Conservation (phyloP, 2,329 filamentous ascomycete species). For the Apiospora saccharicola region DNA sequence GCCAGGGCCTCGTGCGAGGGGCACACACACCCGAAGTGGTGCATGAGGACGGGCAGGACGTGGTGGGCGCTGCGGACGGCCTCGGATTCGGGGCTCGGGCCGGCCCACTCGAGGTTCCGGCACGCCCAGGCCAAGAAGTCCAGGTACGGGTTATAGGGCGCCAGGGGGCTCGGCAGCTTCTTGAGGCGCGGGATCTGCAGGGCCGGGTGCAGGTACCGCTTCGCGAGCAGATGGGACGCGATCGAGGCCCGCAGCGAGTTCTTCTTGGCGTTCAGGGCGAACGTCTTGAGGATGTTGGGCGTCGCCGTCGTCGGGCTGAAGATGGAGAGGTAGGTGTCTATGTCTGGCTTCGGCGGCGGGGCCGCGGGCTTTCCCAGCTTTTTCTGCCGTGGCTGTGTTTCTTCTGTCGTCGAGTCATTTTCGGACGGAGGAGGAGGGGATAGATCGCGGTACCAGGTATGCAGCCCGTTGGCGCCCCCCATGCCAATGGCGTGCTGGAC, state of each 20-base stretch:
- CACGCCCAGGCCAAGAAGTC: constrained; percentile 73
- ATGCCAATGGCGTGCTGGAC: constrained; percentile 55
- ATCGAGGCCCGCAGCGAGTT: constrained; percentile 64
- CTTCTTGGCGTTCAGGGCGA: constrained; percentile 60
- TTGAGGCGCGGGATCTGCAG: constrained; percentile 54
- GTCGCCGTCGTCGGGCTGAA: constrained; percentile 69
- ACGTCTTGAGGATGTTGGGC: constrained; percentile 66
- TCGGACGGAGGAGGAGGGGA: constrained; percentile 37
- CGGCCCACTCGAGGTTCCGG: constrained; percentile 69
- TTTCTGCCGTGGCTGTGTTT: constrained; percentile 1
- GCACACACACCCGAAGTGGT: constrained; percentile 79
- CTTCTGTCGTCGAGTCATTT: constrained; percentile 14
- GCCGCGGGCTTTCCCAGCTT: constrained; percentile 30
- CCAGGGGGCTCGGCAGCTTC: constrained; percentile 36
- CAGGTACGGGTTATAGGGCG: constrained; percentile 67
- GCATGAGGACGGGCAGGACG: constrained; percentile 76
- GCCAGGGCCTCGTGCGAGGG: constrained; percentile 72
- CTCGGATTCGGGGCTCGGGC: constrained; percentile 61
- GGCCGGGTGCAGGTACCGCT: constrained; percentile 58
- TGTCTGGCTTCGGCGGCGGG: constrained; percentile 63
- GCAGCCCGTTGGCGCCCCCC: constrained; percentile 54
- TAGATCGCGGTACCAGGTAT: constrained; percentile 55
- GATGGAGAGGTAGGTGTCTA: constrained; percentile 71
- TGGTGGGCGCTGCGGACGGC: constrained; percentile 68
- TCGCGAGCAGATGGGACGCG: constrained; percentile 61